Base-by-base conservation (phyloP, 176 grass and related monocot genomes). In the Carex pumila region DNA sequence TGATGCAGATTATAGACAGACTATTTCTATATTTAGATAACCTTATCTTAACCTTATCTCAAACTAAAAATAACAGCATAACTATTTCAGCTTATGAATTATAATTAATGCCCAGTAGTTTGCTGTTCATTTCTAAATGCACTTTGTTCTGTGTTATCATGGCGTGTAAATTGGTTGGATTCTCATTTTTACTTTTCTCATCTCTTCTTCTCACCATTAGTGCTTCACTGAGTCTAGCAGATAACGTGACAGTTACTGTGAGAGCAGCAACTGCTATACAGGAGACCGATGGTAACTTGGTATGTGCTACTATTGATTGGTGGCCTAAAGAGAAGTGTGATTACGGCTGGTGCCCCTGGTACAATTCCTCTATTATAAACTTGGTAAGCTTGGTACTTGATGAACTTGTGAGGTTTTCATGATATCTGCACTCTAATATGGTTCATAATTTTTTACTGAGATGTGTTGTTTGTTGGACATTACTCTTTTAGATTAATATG, bases 271-370 rank as follows among this genome's bases (percentile, higher is more conserved):
- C 83, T 32, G 55, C 79, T 61, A 84, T 93, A 25, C 53, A 85
- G 2, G 55, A 62, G 14, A 88, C 91, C 0, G 86, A 93, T 59
- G 86, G 78, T 3, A 88, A 88, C 75, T 86, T 88, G 55, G 73
- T 90, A 66, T 93, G 91, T 49, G 88, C 86, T 36, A 90, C 88
- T 30, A 54, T 90, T 12, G 91, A 93, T 85, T 93, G 91, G 91
- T 93, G 88, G 91, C 91, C 91, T 7, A 87, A 25, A 49, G 91
- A 93, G 22, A 90, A 93, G 81, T 93, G 91, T 57, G 60, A 93
- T 68, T 90, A 88, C 34, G 86, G 80, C 41, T 81, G 85, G 72
- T 93, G 91, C 53, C 80, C 86, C 31, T 90, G 88, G 86, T 45
- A 85, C 18, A 69, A 82, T 52, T 61, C 91, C 52, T 93, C 91